Evolutionary conservation across 208 protist species (phyloP).

Genomic region (Phytomonas sp.): DNA sequence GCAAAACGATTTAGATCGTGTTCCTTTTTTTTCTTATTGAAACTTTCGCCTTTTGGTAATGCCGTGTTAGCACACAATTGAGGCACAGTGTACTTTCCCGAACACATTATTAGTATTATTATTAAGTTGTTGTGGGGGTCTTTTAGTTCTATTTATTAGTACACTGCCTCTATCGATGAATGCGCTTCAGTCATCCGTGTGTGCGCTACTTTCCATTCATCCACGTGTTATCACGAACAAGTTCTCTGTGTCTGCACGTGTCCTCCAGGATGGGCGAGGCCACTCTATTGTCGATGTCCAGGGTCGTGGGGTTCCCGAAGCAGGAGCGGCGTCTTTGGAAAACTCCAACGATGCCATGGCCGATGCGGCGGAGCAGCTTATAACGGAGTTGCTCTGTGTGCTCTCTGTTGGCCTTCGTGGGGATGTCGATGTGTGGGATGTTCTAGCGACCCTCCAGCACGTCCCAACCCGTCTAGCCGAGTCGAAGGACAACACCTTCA

Average conservation of each 20-base stretch:
- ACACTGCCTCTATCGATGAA: neutral
- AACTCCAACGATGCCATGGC: constrained; percentile 8
- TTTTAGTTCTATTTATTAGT: neutral
- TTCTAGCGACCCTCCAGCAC: constrained; percentile 41
- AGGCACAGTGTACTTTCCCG: neutral
- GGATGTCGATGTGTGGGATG: constrained; percentile 37
- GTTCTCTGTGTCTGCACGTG: neutral
- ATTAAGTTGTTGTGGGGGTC: neutral
- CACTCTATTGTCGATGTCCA: neutral
- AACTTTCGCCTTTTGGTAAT: neutral
- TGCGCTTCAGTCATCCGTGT: neutral
- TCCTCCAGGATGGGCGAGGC: neutral
- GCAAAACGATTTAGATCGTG: neutral
- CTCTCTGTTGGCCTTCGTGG: constrained; percentile 35
- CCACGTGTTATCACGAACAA: constrained; percentile 6
- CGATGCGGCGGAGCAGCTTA: constrained; percentile 19
- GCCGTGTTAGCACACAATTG: neutral
- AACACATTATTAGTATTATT: neutral
- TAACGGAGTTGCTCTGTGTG: constrained; percentile 39
- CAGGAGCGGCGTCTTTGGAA: neutral
- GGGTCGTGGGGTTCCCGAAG: neutral
- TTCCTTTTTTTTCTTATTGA: neutral
- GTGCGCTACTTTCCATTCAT: neutral
- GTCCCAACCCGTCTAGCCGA: constrained; percentile 7
- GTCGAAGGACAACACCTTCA: neutral